These are phyloP conservation scores for Boletus rubroflammeus DNA, from an alignment of 768 basidiomycete genomes.

Conservation along the genomic window DNA sequence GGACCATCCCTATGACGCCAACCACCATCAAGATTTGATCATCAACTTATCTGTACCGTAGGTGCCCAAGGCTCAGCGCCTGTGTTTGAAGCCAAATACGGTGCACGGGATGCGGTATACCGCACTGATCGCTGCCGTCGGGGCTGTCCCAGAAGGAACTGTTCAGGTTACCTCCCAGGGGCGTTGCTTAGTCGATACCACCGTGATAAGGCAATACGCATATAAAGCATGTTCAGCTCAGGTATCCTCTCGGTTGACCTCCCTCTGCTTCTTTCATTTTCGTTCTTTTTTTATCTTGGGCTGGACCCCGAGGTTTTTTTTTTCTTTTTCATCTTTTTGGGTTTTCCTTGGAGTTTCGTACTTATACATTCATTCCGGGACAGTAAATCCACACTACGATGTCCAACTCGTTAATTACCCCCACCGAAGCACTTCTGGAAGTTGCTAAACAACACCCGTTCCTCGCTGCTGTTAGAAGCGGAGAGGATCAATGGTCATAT, in stretches of 20 bases:
- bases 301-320: slow-evolving; percentile 15
- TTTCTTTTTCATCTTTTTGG: background rate
- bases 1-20: background rate
- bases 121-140: background rate
- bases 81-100: background rate
- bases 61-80: background rate
- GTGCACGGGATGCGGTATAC: background rate
- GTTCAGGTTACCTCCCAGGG: background rate
- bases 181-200: background rate
- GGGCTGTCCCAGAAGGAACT: background rate
- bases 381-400: slow-evolving; percentile 3
- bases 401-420: slow-evolving; percentile 20
- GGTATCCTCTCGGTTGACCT: slow-evolving; percentile 11
- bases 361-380: background rate
- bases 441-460: slow-evolving; percentile 30
- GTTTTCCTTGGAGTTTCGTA: background rate
- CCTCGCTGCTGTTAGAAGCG: slow-evolving; percentile 9
- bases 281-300: slow-evolving; percentile 12
- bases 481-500: slow-evolving; percentile 26
- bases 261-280: background rate
- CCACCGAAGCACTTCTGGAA: slow-evolving; percentile 31
- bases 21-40: slow-evolving; percentile 1
- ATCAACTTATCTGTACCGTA: background rate
- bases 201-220: background rate
- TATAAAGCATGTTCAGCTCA: slow-evolving; percentile 13